Conservation (phyloP, 345 rosid genomes). For the Eutrema japonicum region DNA sequence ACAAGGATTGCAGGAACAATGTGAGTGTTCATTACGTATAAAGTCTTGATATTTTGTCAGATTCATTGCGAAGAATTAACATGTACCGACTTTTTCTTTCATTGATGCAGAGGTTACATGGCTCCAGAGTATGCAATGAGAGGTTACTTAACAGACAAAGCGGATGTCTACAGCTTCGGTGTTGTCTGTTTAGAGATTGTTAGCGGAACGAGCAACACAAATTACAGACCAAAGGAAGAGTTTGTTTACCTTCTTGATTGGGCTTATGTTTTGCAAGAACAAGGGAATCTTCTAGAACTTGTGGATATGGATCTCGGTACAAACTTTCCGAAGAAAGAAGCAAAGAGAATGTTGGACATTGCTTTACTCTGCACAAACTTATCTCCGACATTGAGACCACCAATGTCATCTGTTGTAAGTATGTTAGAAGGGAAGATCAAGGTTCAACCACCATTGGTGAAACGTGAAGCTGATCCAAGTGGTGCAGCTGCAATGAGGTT, state of each 20-base stretch:
- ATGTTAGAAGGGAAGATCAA: conserved; percentile 82
- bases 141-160: conserved; percentile 95
- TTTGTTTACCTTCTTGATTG: conserved; percentile 92
- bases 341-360: conserved; percentile 66
- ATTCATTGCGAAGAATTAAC: neutral
- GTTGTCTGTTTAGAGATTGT: conserved; percentile 79
- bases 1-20: conserved; percentile 69
- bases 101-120: conserved; percentile 78
- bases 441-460: conserved; percentile 74
- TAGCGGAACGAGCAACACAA: conserved; percentile 94
- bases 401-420: conserved; percentile 80
- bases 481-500: conserved; percentile 64
- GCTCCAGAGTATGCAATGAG: conserved; percentile 99
- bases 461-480: conserved; percentile 47
- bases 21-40: conserved; percentile 44
- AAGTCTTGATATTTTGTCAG: neutral
- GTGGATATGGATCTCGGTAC: conserved; percentile 77
- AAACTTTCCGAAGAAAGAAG: conserved; percentile 60
- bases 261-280: conserved; percentile 96
- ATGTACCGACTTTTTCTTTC: neutral
- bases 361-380: conserved; percentile 87
- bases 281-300: conserved; percentile 84
- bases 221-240: conserved; percentile 93
- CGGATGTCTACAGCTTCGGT: conserved; percentile 93
- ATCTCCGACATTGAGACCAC: conserved; percentile 85